Percentiles rank a stretch among this genome's conserved stretches.
Evolutionary conservation across 2,329 filamentous ascomycete species (phyloP).

Genomic region (Claviceps sp.): DNA sequence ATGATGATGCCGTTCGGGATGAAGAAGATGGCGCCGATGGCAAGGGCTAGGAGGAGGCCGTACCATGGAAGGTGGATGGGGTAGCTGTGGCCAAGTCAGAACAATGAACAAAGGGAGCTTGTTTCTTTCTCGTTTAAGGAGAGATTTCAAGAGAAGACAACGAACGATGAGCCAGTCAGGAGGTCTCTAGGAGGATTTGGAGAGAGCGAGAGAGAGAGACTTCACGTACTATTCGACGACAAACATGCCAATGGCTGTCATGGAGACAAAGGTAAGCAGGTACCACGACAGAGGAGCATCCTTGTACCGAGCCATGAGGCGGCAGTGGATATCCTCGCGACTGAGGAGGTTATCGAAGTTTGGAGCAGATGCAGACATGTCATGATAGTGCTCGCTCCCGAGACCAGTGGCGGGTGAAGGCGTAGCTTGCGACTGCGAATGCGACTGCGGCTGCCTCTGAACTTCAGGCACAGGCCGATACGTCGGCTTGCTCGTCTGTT

Average conservation of each 20-base stretch:
- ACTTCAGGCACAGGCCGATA: constrained; percentile 36
- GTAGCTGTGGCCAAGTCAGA: constrained; percentile 33
- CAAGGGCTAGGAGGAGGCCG: constrained; percentile 64
- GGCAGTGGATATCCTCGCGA: constrained; percentile 70
- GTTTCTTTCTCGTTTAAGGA: too few relatives aligned
- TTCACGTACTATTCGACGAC: constrained; percentile 58
- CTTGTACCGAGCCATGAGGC: constrained; percentile 69
- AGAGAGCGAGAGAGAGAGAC: not conserved
- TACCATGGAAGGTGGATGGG: constrained; percentile 80
- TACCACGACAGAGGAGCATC: constrained; percentile 79
- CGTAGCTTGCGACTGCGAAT: constrained; percentile 8
- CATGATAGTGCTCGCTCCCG: constrained; percentile 9
- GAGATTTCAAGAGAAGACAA: too few relatives aligned
- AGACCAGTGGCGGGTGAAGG: constrained; percentile 9
- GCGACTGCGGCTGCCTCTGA: constrained; percentile 4
- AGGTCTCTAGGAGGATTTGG: not conserved
- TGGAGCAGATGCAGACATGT: constrained; percentile 23
- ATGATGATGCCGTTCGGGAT: constrained; percentile 87
- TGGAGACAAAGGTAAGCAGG: constrained; percentile 56
- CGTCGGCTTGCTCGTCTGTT: constrained; percentile 27
- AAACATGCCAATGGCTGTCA: constrained; percentile 70
- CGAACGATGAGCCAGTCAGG: too few relatives aligned
- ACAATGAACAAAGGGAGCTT: not conserved
- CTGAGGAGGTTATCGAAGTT: constrained; percentile 44
- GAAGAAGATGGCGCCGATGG: constrained; percentile 68